Base-by-base conservation (phyloP, 108 stramenopile genomes). In the Chaetoceros tenuissimus region DNA sequence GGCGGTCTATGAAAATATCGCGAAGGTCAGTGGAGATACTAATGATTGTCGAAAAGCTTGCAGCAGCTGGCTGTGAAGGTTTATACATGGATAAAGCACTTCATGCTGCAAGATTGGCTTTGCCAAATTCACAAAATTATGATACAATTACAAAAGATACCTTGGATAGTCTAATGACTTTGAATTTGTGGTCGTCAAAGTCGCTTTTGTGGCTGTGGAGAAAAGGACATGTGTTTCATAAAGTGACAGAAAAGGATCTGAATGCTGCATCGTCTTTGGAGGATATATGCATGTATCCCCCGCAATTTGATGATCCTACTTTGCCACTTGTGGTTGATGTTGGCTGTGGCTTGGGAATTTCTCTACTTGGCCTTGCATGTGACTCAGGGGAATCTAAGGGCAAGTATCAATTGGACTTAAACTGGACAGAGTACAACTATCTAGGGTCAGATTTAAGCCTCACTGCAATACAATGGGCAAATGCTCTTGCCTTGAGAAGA, bases 311-410 rank as follows among this genome's bases (percentile, higher is more conserved):
- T 22, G 72, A 87, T 57, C 68, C 81, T 5, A 58, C 62, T 0
- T 68, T 66, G 8, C 81, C 82, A 1, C 69, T 87, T n/a, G 73
- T 87, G n/a, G 62, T 87, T 31, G 86, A 87, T 73, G 48, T 87
- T 8, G 86, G 86, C 10, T 84, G 82, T 58, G 86, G 86, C 3
- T 80, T 82, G 81, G 86, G 86, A 3, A 68, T 87, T 24, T 84
- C 81, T 3, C 54, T 87, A 16, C 67, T 82, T 10, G 86, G 86
- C 0, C 51, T 87, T 51, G 68, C 78, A 31, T 44, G 63, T 31
- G 18, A 31, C 13, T 13, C 34, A 17, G 25, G 48, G 28, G 19
- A 2, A 1, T 22, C 44, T 31, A 46, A 57, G 28, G 24, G 45
- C 16, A 24, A 23, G 19, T 24, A 34, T 8, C 51, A 59, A 31